phyloP scores from a whole-genome alignment of 225 moss, liverwort and hornwort species.

The Sphagnum contortum region DNA sequence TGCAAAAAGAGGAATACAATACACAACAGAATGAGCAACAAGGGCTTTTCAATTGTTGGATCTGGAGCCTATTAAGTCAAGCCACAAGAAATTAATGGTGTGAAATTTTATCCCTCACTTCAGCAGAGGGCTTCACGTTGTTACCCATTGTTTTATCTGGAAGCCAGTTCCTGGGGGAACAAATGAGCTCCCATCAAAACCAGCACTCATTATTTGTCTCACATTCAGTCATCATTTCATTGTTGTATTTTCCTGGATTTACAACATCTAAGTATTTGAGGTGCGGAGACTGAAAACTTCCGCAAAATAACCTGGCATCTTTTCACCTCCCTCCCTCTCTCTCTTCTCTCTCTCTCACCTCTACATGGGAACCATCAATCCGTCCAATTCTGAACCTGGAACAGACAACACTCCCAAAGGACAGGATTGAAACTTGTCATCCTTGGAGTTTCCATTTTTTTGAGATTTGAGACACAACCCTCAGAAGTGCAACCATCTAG shows the following conservation, averaged over 20 bases:
- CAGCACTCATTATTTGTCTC: constrained; percentile 15
- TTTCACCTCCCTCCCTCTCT: constrained; percentile 8
- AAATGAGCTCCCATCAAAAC: constrained; percentile 14
- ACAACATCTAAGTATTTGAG: constrained; percentile 7
- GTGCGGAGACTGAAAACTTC: no score
- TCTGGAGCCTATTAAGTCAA: no score
- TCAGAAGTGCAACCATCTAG: constrained; percentile 4
- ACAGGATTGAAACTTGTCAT: no score
- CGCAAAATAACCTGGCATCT: neutral
- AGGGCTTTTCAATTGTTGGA: no score
- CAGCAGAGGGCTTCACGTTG: constrained; percentile 20
- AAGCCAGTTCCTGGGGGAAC: constrained; percentile 26
- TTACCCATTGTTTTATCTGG: constrained; percentile 22
- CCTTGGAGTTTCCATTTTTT: no score
- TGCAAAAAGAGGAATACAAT: no score
- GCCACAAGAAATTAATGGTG: no score
- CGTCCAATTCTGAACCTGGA: no score
- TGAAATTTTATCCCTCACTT: constrained; percentile 21
- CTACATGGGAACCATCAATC: no score
- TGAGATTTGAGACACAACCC: no score
- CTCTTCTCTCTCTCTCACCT: constrained; percentile 1
- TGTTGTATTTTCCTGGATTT: constrained; percentile 25
- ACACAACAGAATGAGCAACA: no score
- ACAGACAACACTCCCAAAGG: no score
- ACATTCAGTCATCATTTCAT: constrained; percentile 17